Conservation (phyloP, 805 yeast species). For the Candida adriatica region DNA sequence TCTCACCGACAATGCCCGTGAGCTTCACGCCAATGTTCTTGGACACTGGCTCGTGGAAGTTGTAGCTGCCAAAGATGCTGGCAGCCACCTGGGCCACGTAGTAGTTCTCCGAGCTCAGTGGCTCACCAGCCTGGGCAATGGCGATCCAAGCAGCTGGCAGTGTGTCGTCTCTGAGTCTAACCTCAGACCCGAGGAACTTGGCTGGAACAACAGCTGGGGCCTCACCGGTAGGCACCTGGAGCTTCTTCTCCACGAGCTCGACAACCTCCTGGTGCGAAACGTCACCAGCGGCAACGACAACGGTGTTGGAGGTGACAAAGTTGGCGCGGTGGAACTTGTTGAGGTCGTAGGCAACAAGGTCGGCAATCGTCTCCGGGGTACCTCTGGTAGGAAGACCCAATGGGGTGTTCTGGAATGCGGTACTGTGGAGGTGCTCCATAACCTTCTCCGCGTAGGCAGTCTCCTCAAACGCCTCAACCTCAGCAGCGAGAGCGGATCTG, state of each 20-base stretch:
- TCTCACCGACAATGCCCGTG: conserved; percentile 60
- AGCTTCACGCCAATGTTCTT: conserved; percentile 61
- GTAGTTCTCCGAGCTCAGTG: conserved; percentile 54
- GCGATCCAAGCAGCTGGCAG: conserved; percentile 74
- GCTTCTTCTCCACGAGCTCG: conserved; percentile 49
- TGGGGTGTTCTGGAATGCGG: conserved; percentile 85
- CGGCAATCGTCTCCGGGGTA: conserved; percentile 56
- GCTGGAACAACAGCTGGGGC: conserved; percentile 44
- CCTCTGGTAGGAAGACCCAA: conserved; percentile 73
- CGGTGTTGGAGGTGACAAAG: conserved; percentile 57
- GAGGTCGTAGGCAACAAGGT: conserved; percentile 54
- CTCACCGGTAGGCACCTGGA: conserved; percentile 45
- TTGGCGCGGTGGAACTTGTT: conserved; percentile 44
- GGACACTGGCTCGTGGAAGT: conserved; percentile 48
- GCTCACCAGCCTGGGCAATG: conserved; percentile 70
- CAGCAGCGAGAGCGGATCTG: conserved; percentile 38
- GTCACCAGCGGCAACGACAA: conserved; percentile 68
- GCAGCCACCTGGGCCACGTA: conserved; percentile 72
- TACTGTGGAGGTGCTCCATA: conserved; percentile 68
- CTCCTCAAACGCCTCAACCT: conserved; percentile 50
- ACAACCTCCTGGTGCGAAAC: conserved; percentile 63
- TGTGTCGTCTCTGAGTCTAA: conserved; percentile 84
- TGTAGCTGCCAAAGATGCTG: conserved; percentile 48
- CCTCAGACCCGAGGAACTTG: conserved; percentile 77
- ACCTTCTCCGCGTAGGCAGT: conserved; percentile 47